Conservation (phyloP, 768 basidiomycete species). For the Mycena galopus region DNA sequence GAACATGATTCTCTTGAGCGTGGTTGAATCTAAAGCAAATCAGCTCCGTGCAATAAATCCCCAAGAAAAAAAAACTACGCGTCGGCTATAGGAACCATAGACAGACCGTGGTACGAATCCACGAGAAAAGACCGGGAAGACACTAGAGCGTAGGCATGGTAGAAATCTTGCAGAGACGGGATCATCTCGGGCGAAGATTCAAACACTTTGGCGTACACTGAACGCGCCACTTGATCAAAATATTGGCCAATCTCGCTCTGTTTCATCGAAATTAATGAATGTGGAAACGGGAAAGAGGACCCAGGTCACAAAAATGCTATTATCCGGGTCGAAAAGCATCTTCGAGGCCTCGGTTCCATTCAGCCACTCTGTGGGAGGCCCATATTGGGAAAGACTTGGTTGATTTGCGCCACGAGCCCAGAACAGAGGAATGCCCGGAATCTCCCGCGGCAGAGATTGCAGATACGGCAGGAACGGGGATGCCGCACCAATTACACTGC, state of each 20-base stretch:
- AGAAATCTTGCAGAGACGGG: constrained; percentile 58
- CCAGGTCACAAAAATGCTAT: constrained; percentile 40
- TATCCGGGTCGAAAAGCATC: constrained; percentile 33
- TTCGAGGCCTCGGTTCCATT: constrained; percentile 58
- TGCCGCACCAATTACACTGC: constrained; percentile 59
- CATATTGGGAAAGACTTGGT: constrained; percentile 20
- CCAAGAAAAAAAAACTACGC: constrained; percentile 62
- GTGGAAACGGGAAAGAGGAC: constrained; percentile 2
- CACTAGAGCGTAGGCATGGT: constrained; percentile 72
- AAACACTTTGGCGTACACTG: constrained; percentile 32
- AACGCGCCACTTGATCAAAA: constrained; percentile 47
- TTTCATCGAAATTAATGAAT: background rate
- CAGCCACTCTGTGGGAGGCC: constrained; percentile 53
- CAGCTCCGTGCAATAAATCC: background rate
- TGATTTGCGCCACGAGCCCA: constrained; percentile 61
- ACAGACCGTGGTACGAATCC: constrained; percentile 83
- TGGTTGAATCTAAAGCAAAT: constrained; percentile 79
- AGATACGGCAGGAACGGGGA: constrained; percentile 79
- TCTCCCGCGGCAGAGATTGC: constrained; percentile 67
- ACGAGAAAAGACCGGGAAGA: constrained; percentile 88
- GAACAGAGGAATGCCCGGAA: constrained; percentile 71
- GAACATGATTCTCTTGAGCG: constrained; percentile 73
- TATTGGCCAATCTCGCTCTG: constrained; percentile 53
- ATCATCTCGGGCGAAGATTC: constrained; percentile 2
- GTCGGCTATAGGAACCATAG: constrained; percentile 90